phyloP scores from a whole-genome alignment of 1,139 yeast species.

The Blastobotrys indianensis region DNA sequence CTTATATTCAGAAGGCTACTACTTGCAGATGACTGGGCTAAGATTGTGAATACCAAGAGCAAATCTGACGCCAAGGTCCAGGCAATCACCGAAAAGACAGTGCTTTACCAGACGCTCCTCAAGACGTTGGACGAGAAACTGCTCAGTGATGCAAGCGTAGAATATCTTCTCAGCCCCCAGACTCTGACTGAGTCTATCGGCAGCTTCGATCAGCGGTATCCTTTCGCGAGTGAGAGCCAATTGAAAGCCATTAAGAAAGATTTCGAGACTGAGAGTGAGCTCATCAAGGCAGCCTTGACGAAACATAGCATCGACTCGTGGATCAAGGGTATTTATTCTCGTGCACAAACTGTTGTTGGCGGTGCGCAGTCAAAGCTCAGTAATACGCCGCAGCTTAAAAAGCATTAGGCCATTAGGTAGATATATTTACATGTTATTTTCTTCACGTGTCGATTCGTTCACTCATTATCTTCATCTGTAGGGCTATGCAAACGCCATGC shows the following conservation, averaged over 20 bases:
- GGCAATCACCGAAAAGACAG: slow-evolving; percentile 39
- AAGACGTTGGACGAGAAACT: slow-evolving; percentile 6
- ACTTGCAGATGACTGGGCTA: slow-evolving; percentile 54
- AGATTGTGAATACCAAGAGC: slow-evolving; percentile 38
- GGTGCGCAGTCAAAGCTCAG: background rate
- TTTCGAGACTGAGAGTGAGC: slow-evolving; percentile 11
- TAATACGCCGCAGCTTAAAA: slow-evolving; percentile 1
- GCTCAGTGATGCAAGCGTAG: slow-evolving; percentile 2
- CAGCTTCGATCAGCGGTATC: slow-evolving; percentile 15
- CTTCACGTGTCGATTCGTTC: background rate
- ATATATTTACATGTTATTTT: background rate
- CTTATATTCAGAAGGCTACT: slow-evolving; percentile 62
- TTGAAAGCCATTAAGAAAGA: slow-evolving; percentile 14
- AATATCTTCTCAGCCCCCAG: slow-evolving; percentile 7
- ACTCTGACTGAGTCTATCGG: background rate
- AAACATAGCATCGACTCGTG: slow-evolving; percentile 21
- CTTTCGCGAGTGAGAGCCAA: slow-evolving; percentile 20
- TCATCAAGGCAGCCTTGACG: slow-evolving; percentile 11
- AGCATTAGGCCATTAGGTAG: background rate
- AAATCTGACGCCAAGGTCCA: slow-evolving; percentile 43
- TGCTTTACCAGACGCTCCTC: slow-evolving; percentile 35
- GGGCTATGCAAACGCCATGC: background rate
- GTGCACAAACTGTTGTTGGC: slow-evolving; percentile 10
- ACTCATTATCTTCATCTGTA: too few relatives aligned
- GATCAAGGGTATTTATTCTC: slow-evolving; percentile 21